These are phyloP conservation scores for Eucalyptus erythrocorys DNA, from an alignment of 345 rosid species.

Conservation along the genomic window DNA sequence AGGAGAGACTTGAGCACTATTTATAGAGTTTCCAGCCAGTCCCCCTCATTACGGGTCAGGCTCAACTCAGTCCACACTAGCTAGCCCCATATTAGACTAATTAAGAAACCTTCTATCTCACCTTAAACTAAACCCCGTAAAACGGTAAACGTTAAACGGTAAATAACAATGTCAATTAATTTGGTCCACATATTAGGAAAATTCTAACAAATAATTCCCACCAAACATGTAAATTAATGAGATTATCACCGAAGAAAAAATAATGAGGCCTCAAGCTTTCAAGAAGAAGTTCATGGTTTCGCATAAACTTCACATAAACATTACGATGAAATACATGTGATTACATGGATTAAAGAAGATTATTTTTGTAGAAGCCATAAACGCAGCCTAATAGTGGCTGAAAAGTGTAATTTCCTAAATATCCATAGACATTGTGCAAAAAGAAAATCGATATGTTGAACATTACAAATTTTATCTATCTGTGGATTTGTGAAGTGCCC, in stretches of 20 bases:
- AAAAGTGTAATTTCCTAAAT: background rate
- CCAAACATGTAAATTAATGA: background rate
- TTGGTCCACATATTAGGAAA: too few species aligned
- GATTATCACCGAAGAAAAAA: background rate
- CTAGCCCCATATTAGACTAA: too few species aligned
- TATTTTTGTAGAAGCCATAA: background rate
- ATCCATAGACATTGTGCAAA: background rate
- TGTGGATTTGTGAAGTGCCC: background rate
- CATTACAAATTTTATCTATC: background rate
- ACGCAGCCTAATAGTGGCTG: background rate
- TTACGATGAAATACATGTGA: background rate
- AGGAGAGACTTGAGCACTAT: too few species aligned
- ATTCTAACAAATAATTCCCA: too few species aligned
- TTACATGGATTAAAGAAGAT: background rate
- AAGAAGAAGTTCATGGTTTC: background rate
- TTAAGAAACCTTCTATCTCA: too few species aligned
- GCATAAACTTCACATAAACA: background rate
- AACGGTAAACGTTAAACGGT: too few species aligned
- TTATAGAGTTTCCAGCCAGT: too few species aligned
- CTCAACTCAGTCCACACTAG: too few species aligned
- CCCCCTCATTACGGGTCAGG: too few species aligned
- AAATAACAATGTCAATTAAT: too few species aligned
- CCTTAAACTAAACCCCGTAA: too few species aligned
- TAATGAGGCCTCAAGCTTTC: background rate
- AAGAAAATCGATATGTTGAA: background rate